Percentiles rank a stretch among this genome's conserved stretches.
Conservation (phyloP, 106 monocot species). For the Agapanthus africanus region DNA sequence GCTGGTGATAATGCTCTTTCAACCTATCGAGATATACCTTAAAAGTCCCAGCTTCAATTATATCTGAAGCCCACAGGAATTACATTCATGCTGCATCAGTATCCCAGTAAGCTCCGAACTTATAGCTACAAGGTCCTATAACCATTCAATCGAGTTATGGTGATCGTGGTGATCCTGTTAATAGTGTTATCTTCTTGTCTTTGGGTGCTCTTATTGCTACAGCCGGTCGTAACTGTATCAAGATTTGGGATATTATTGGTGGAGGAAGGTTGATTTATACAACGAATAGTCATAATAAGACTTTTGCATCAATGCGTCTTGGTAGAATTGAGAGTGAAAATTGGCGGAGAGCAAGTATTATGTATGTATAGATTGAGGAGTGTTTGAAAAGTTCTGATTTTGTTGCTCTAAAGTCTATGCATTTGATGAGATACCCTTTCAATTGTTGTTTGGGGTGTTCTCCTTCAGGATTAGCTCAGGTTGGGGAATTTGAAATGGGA, state of each 20-base stretch:
- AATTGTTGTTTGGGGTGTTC: conserved; percentile 77
- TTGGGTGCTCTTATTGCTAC: conserved; percentile 83
- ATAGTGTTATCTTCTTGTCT: conserved; percentile 66
- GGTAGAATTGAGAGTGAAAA: conserved; percentile 20
- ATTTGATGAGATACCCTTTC: conserved; percentile 76
- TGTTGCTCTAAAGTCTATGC: conserved; percentile 61
- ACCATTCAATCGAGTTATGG: conserved; percentile 69
- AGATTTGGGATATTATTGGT: conserved; percentile 87
- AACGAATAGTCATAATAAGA: conserved; percentile 85
- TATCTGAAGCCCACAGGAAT: conserved; percentile 64
- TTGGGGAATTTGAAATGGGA: too few species aligned
- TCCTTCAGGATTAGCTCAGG: conserved; percentile 47
- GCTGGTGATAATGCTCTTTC: conserved; percentile 80
- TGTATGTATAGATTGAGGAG: conserved; percentile 83
- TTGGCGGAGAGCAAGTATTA: conserved; percentile 50
- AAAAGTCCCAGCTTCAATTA: conserved; percentile 37
- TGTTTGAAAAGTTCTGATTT: conserved; percentile 89
- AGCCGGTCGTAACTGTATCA: conserved; percentile 68
- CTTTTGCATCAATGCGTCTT: conserved; percentile 56
- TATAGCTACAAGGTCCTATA: conserved; percentile 79
- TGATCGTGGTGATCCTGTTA: conserved; percentile 59
- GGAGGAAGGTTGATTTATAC: conserved; percentile 68
- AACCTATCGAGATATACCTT: conserved; percentile 69
- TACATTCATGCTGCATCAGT: conserved; percentile 71
- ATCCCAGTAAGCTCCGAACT: conserved; percentile 50